Evolutionary conservation across 495 filamentous ascomycete genomes (phyloP).

Genomic region (Xylaria acuta): DNA sequence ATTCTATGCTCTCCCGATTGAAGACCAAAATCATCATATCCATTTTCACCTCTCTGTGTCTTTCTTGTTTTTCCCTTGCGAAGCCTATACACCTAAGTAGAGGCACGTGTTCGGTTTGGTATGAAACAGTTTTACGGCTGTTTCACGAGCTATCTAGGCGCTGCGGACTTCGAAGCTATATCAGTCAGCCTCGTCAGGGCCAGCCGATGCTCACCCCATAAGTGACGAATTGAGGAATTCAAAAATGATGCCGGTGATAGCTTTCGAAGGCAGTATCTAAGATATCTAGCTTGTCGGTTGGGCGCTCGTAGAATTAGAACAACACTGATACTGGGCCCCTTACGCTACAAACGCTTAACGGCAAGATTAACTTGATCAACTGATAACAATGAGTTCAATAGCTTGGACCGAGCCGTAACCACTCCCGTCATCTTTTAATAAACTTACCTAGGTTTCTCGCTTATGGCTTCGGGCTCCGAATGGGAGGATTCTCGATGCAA

Average conservation of each 20-base stretch:
- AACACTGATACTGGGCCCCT: background rate
- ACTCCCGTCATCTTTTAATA: background rate
- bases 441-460: background rate
- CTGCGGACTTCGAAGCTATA: background rate
- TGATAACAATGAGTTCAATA: background rate
- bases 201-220: background rate
- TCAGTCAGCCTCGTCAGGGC: background rate
- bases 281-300: background rate
- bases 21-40: background rate
- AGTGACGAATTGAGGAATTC: background rate
- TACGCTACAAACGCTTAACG: background rate
- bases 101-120: background rate
- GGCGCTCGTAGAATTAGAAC: background rate
- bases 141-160: background rate
- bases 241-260: background rate
- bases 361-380: background rate
- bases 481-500: background rate
- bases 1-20: background rate
- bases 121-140: background rate
- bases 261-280: background rate
- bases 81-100: background rate
- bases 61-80: background rate
- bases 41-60: background rate
- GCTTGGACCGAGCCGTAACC: background rate
- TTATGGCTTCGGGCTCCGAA: background rate